phyloP scores from a whole-genome alignment of 129 eudicot genomes.

The Saposhnikovia divaricata region DNA sequence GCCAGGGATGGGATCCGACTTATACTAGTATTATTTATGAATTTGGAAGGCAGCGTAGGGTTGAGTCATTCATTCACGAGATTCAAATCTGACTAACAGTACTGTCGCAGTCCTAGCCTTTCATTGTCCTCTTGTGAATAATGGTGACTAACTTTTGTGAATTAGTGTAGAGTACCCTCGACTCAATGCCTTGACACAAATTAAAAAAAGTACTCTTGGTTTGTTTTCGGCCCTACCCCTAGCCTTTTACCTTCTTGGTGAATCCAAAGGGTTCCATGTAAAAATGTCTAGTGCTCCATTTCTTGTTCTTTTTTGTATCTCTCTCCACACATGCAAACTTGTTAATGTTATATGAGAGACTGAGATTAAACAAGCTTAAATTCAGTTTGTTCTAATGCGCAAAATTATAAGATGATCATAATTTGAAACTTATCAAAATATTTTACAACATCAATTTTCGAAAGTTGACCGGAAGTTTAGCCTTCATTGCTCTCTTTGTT shows the following conservation, averaged over 20 bases:
- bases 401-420: too few relatives aligned
- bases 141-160: background rate
- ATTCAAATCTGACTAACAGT: background rate
- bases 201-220: background rate
- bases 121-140: constrained; percentile 4
- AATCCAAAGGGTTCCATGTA: background rate
- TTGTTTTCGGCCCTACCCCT: background rate
- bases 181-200: background rate
- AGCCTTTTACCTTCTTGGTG: background rate
- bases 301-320: background rate
- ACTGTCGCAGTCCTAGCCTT: background rate
- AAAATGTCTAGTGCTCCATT: background rate
- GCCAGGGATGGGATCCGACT: constrained; percentile 1
- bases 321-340: background rate
- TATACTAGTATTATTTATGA: background rate
- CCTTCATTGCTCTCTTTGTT: too few relatives aligned
- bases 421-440: too few relatives aligned
- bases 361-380: background rate
- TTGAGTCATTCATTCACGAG: background rate
- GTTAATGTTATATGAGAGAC: background rate
- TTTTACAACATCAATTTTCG: too few relatives aligned
- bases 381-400: background rate
- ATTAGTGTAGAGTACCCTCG: background rate
- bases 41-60: background rate
- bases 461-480: too few relatives aligned